Conservation (phyloP, 257 asterid genomes). For the Solanum pinnatisectum region DNA sequence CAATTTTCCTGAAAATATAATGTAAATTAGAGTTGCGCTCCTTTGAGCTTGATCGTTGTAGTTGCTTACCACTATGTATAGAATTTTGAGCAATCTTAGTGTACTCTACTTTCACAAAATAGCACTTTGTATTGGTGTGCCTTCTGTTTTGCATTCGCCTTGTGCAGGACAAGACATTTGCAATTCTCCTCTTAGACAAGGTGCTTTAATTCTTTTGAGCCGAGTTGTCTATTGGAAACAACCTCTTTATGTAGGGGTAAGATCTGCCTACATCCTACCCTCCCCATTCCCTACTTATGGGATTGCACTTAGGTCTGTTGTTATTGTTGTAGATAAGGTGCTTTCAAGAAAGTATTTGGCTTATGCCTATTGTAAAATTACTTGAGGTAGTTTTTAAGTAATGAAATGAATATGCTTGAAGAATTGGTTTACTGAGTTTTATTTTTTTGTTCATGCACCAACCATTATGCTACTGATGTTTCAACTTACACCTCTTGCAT, state of each 20-base stretch:
- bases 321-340: neutral
- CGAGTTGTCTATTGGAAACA: neutral
- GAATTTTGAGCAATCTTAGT: neutral
- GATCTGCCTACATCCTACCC: neutral
- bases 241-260: neutral
- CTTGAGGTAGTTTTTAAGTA: neutral
- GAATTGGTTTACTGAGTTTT: neutral
- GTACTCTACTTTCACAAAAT: neutral
- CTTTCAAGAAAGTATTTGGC: neutral
- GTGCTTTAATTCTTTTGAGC: neutral
- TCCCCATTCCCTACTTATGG: neutral
- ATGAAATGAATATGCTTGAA: neutral
- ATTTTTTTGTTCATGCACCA: neutral
- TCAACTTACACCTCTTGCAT: neutral
- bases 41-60: constrained; percentile 21
- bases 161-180: neutral
- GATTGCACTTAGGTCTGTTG: neutral
- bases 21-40: constrained; percentile 18
- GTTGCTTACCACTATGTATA: constrained; percentile 32
- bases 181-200: neutral
- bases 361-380: neutral
- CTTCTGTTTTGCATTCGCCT: neutral
- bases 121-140: neutral
- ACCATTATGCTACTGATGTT: neutral
- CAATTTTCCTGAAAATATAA: constrained; percentile 13